Evolutionary conservation across 441 rosid species (phyloP).

Genomic region (Arabidopsis lyrata): DNA sequence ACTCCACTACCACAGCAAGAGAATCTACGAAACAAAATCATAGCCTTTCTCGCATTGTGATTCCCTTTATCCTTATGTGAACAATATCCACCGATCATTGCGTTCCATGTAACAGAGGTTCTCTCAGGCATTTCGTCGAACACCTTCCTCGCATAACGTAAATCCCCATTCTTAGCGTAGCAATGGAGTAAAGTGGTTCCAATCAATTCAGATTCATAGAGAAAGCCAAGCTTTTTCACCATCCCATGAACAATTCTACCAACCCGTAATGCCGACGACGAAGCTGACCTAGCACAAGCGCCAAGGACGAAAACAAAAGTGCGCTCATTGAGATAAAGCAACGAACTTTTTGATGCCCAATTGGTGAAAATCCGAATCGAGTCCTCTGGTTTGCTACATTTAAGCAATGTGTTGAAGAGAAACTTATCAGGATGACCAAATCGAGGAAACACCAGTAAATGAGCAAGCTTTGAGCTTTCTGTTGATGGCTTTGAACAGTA

Average conservation of each 20-base stretch:
- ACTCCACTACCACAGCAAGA: slow-evolving; percentile 45
- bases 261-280: slow-evolving; percentile 45
- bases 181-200: slow-evolving; percentile 65
- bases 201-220: slow-evolving; percentile 48
- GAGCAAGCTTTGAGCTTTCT: slow-evolving; percentile 51
- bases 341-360: slow-evolving; percentile 49
- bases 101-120: slow-evolving; percentile 57
- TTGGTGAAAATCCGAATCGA: slow-evolving; percentile 55
- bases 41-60: slow-evolving; percentile 43
- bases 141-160: slow-evolving; percentile 52
- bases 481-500: slow-evolving; percentile 50
- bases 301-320: slow-evolving; percentile 64
- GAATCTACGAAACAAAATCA: slow-evolving; percentile 49
- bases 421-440: slow-evolving; percentile 50
- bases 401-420: slow-evolving; percentile 68
- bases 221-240: slow-evolving; percentile 49
- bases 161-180: slow-evolving; percentile 54
- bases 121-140: slow-evolving; percentile 60
- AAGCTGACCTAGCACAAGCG: slow-evolving; percentile 63
- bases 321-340: slow-evolving; percentile 50
- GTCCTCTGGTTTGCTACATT: slow-evolving; percentile 57
- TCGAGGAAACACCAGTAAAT: slow-evolving; percentile 46
- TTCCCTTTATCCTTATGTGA: slow-evolving; percentile 50
- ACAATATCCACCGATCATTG: slow-evolving; percentile 58
- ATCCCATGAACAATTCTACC: slow-evolving; percentile 59